These are phyloP conservation scores for Tritrichomonas foetus DNA, from an alignment of 208 protist genomes.

Conservation along the genomic window DNA sequence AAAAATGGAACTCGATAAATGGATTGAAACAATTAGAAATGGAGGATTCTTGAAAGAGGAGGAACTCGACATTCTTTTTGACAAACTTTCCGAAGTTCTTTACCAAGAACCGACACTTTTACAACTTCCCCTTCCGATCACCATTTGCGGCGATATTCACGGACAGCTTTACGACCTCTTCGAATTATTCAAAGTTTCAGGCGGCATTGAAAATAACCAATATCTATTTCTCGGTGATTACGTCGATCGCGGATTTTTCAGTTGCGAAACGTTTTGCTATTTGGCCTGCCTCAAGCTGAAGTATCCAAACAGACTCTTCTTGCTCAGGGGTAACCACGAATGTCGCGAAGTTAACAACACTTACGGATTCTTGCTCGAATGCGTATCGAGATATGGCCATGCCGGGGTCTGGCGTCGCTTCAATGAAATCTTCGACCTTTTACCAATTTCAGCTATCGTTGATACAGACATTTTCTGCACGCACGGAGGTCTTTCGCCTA, in stretches of 20 bases:
- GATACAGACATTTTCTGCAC: neutral
- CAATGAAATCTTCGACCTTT: constrained; percentile 28
- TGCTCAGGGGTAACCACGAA: constrained; percentile 57
- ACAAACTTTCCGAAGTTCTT: constrained; percentile 38
- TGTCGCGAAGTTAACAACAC: constrained; percentile 43
- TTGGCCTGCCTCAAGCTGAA: constrained; percentile 45
- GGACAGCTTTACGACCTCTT: constrained; percentile 56
- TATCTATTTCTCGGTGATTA: constrained; percentile 60
- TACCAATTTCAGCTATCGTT: constrained; percentile 38
- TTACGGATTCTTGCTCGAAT: constrained; percentile 53
- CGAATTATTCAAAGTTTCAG: constrained; percentile 45
- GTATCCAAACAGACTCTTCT: constrained; percentile 46
- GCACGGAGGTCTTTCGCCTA: constrained; percentile 34
- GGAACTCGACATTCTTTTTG: neutral
- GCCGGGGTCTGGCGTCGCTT: neutral
- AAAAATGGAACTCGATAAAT: constrained; percentile 1
- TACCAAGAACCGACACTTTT: constrained; percentile 52
- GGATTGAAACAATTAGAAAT: constrained; percentile 3
- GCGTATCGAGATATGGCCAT: neutral
- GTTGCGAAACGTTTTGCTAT: constrained; percentile 48
- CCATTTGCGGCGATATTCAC: constrained; percentile 56
- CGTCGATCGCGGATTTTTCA: constrained; percentile 54
- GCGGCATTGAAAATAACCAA: constrained; percentile 2
- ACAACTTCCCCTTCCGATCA: constrained; percentile 46
- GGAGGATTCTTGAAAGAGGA: neutral